Base-by-base conservation (phyloP, 208 protist species). In the Angomonas deanei region DNA sequence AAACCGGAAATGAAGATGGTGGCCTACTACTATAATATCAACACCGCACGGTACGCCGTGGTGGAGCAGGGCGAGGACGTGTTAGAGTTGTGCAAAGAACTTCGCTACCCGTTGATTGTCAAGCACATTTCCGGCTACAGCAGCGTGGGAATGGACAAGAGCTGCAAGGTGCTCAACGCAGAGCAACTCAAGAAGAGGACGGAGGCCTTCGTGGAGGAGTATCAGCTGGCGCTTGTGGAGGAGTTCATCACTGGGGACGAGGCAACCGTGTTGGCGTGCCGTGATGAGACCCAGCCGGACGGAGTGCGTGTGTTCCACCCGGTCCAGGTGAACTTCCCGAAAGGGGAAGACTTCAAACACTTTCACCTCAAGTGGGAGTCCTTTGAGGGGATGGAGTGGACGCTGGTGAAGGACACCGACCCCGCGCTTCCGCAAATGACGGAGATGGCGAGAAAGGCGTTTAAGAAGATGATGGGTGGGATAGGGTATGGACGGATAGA, bases 111-210 rank as follows among this genome's bases (percentile, higher is more conserved):
- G 5, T 67, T 92, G 26, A 94, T 96, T 32, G 78, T 94, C 53
- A 96, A 96, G 64, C 91, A 96, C 68, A 82, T 93, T 55, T 91
- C 83, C 8, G 91, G 88, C 30, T 96, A 94, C 71, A 92, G 86
- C 73, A 92, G 82, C 61, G 81, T 93, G 1, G 91, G 91, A 11
- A 96, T 96, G 91, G 88, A 92, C 68, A 85, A 84, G 65, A 85
- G 73, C 47, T 93, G 84, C 71, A 96, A 96, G 66, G 88, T 92
- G 48, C 58, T 64, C 48, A 66, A 57, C 31, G 82, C 87, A 78
- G 70, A 65, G 21, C 60, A 79, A 54, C 64, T 96, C 17, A 71
- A 78, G 36, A 47, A 60, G 23, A 82, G 86, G 26, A 80, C 77
- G 31, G 39, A 47, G 19, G 60, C 64, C 24, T 93, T 96, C 59